A percentile compares a stretch with the other conserved stretches of the same genome.
Evolutionary conservation across 2,329 filamentous ascomycete species (phyloP).

Genomic region (Botryosphaeria dothidea): DNA sequence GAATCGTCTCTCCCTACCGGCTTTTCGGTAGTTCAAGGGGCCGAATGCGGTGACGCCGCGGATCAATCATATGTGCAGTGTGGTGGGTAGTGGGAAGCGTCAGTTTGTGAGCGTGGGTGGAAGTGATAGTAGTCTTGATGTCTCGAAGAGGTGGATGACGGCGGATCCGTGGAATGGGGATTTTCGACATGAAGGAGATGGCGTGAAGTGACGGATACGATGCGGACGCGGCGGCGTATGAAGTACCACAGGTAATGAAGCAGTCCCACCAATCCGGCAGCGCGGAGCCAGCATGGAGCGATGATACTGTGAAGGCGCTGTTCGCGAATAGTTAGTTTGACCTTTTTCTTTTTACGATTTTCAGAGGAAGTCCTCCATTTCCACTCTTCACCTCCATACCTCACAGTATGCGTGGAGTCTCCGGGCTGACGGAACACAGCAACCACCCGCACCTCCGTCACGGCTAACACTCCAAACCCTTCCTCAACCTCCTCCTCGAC

Average conservation of each 20-base stretch:
- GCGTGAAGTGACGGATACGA: background rate
- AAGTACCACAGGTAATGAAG: conserved; percentile 1
- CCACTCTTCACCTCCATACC: no score
- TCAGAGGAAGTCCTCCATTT: background rate
- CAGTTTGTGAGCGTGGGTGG: background rate
- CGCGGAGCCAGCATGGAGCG: background rate
- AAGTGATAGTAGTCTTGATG: background rate
- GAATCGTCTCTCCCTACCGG: conserved; percentile 1
- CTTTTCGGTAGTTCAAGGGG: conserved; percentile 6
- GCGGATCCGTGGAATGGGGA: conserved; percentile 10
- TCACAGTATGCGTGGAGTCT: no score
- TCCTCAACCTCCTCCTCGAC: background rate
- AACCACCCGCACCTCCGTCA: background rate
- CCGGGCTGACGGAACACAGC: background rate
- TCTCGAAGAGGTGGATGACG: background rate
- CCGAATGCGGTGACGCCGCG: background rate
- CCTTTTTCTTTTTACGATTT: background rate
- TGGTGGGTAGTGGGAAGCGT: background rate
- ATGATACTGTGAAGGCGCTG: background rate
- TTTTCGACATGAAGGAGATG: conserved; percentile 7
- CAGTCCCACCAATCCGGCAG: background rate
- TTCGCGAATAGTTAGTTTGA: background rate
- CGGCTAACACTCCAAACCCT: background rate
- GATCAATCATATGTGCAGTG: background rate
- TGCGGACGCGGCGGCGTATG: conserved; percentile 5